Conservation (phyloP, 2,329 filamentous ascomycete species). For the Epichloe uncinata region DNA sequence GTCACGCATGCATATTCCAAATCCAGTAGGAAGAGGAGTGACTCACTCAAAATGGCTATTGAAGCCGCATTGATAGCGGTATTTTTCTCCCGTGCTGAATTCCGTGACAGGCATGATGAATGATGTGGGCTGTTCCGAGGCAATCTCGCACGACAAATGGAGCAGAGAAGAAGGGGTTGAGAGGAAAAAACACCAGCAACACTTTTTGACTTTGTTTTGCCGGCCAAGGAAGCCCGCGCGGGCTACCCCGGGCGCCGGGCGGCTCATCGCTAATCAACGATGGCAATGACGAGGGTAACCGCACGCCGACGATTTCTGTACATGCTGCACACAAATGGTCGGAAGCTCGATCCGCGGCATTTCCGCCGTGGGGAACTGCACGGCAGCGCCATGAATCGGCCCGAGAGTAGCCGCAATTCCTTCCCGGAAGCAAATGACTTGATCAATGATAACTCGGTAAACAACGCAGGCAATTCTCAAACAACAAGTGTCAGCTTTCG, state of each 20-base stretch:
- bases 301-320: neutral
- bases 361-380: slow-evolving; percentile 5
- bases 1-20: no score
- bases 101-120: slow-evolving; percentile 35
- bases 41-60: slow-evolving; percentile 62
- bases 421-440: neutral
- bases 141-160: neutral
- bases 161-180: neutral
- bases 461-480: no score
- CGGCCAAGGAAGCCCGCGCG: neutral
- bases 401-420: slow-evolving; percentile 4
- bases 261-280: neutral
- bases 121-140: neutral
- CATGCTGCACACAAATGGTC: neutral
- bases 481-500: neutral
- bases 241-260: neutral
- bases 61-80: slow-evolving; percentile 70
- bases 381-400: neutral
- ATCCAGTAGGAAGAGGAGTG: neutral
- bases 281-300: neutral
- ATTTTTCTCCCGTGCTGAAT: slow-evolving; percentile 40
- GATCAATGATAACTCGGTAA: no score
- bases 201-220: neutral
- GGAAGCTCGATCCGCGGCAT: neutral
- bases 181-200: neutral